Base-by-base conservation (phyloP, 805 yeast genomes). In the Blastobotrys chiropterorum region DNA sequence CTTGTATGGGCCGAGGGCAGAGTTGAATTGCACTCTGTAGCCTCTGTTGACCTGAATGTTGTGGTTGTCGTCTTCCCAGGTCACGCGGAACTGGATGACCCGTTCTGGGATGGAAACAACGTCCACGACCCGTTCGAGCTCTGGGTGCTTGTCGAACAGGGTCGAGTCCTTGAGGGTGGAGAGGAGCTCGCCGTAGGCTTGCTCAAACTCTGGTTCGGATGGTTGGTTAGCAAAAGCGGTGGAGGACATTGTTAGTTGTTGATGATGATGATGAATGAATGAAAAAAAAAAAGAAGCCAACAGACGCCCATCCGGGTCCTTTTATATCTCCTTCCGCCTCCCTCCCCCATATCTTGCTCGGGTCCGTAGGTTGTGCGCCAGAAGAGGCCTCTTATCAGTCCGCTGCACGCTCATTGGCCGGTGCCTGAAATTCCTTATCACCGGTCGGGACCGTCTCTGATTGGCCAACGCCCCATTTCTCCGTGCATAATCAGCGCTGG, bases 1-100 rank as follows among this genome's bases (percentile, higher is more conserved):
- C 79, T 92, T 92, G 87, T 89, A 92, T 64, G 99, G 99, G 70
- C 99, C 99, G 61, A 94, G 80, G 52, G 97, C 95, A 52, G 97
- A 89, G 84, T 90, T 92, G 81, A 88, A 92, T 78, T 92, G 99
- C 58, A 92, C 97, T 77, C 99, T 83, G 90, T 81, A 92, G 72
- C 98, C 99, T 62, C 90, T 82, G 83, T 94, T 94, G 61, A 92
- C 95, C 77, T 90, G 92, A 67, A 87, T 76, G 66, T 79, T 83
- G 64, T 96, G 96, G 63, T 83, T 76, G 77, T 94, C 99, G 70
- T 92, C 88, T 76, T 94, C 97, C 99, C 99, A 92, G 52, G 85
- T 80, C 53, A 94, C 98, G 77, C 98, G 85, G 86, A 92, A 92
- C 74, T 90, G 97, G 69, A 94, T 83, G 65, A 90, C 77, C 75